Base-by-base conservation (phyloP, 1,284 basidiomycete species). In the Puccinia horiana region DNA sequence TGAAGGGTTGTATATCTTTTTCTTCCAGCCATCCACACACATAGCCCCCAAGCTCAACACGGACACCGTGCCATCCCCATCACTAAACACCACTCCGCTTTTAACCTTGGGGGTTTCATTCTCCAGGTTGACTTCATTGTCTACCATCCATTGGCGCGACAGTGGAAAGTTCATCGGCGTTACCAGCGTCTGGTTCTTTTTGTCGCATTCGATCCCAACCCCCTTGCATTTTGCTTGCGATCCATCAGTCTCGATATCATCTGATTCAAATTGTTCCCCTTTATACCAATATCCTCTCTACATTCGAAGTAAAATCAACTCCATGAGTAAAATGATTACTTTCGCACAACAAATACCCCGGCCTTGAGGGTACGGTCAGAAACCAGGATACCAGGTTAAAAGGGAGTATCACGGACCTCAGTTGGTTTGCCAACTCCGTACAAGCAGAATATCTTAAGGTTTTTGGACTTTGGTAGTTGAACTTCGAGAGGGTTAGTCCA, bases 391-490 rank as follows among this genome's bases (percentile, higher is more conserved):
- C 18, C 26, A 26, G 56, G 87, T 89, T 85, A 18, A 56, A 75
- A 35, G 2, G 56, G 47, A 32, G 76, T 49, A 86, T 61, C 81
- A 65, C 89, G 85, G 69, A 92, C 93, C 90, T 98, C 97, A 0
- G 97, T 99, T 85, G 96, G 93, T 86, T 98, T 98, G 29, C 97
- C 97, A 84, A 94, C 92, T 0, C 96, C 97, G 87, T 99, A 98
- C 12, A 96, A 90, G 85, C 96, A 98, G 87, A 92, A 94, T 32
- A 98, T 92, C 87, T 93, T 95, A 92, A 98, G 93, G 70, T 92
- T 93, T 0, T 96, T 96, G 0, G 96, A 96, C 74, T 92, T 88
- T 0, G 96, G 96, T n/a, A 95, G 88, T 85, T 91, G 91, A 29
- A 93, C 90, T 88, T 99, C 96, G 8, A 98, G 89, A 12, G 96